Base-by-base conservation (phyloP, 2,329 filamentous ascomycete genomes). In the Venturia pyrina region DNA sequence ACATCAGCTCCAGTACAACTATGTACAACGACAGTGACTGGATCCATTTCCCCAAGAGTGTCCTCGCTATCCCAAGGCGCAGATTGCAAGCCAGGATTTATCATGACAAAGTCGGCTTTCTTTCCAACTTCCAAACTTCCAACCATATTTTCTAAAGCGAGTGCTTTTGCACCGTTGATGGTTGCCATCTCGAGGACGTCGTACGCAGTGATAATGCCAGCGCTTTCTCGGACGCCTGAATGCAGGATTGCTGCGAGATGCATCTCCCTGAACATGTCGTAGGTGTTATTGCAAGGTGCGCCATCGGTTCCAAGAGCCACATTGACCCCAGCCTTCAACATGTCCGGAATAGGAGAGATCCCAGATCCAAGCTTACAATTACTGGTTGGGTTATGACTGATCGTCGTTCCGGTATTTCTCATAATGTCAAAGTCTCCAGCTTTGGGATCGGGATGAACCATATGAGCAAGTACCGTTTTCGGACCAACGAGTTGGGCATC, bases 341-440 rank as follows among this genome's bases (percentile, higher is more conserved):
- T 73, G 34, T 79, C 76, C 0, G 80, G 80, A 0, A 83, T 75
- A 5, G 76, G 74, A 32, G 79, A 79, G 64, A 83, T 78, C 0
- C 81, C 82, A 1, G 80, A 82, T 0, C 78, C 81, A 17, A 84
- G 77, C 70, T 83, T 84, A 37, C 77, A 75, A 68, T 84, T 84
- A 65, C 78, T 81, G 2, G 78, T 81, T 0, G 82, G 80, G 67
- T 80, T 82, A 70, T 84, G 81, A 6, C 80, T 79, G 5, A 83
- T 79, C 41, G 78, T 75, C 0, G 79, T 79, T 8, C 75, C 75
- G 0, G 76, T 77, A n/a, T 73, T 69, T 4, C 24, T 34, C 34
- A 65, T 37, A 5, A 63, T 65, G 10, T 65, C 57, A 8, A 62
- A 46, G 32, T 65, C 64, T 46, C 41, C 41, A 17, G 43, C 61